Evolutionary conservation across 495 filamentous ascomycete species (phyloP).

Genomic region (Cetradonia linearis): DNA sequence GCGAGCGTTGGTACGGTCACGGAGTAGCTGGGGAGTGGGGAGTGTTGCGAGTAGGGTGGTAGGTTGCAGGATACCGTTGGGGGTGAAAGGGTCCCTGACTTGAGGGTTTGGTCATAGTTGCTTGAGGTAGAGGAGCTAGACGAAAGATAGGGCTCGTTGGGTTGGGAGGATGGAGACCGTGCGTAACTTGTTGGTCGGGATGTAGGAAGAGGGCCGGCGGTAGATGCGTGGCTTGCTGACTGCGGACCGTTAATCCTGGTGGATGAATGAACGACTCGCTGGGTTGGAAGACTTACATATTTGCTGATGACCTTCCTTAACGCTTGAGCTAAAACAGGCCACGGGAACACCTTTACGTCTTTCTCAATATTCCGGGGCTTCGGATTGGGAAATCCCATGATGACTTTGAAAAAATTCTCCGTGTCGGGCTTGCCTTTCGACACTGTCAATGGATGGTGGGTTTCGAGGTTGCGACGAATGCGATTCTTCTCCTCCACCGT

Average conservation of each 20-base stretch:
- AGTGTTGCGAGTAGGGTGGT: slow-evolving; percentile 4
- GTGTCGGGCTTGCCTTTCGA: slow-evolving; percentile 85
- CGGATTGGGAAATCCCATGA: slow-evolving; percentile 93
- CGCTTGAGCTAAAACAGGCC: slow-evolving; percentile 71
- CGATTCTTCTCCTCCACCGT: slow-evolving; percentile 96
- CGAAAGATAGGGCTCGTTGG: slow-evolving; percentile 35
- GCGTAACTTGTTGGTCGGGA: slow-evolving; percentile 33
- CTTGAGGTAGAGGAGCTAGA: slow-evolving; percentile 30
- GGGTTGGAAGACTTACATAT: slow-evolving; percentile 61
- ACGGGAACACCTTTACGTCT: slow-evolving; percentile 95
- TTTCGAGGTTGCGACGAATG: slow-evolving; percentile 88
- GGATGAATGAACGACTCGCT: neutral
- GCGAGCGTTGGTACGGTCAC: neutral
- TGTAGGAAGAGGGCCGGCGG: slow-evolving; percentile 35
- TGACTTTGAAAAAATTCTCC: slow-evolving; percentile 95
- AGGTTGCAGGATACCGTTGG: neutral
- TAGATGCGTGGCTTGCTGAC: slow-evolving; percentile 46
- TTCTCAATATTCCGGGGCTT: slow-evolving; percentile 98
- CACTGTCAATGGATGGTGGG: slow-evolving; percentile 78
- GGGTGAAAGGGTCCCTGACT: slow-evolving; percentile 19
- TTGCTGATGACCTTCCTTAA: slow-evolving; percentile 97
- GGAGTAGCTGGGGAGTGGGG: neutral
- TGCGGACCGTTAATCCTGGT: slow-evolving; percentile 17
- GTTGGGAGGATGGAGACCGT: slow-evolving; percentile 35
- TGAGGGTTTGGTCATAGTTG: slow-evolving; percentile 16